Evolutionary conservation across 257 asterid species (phyloP).

Genomic region (Fraxinus americana): DNA sequence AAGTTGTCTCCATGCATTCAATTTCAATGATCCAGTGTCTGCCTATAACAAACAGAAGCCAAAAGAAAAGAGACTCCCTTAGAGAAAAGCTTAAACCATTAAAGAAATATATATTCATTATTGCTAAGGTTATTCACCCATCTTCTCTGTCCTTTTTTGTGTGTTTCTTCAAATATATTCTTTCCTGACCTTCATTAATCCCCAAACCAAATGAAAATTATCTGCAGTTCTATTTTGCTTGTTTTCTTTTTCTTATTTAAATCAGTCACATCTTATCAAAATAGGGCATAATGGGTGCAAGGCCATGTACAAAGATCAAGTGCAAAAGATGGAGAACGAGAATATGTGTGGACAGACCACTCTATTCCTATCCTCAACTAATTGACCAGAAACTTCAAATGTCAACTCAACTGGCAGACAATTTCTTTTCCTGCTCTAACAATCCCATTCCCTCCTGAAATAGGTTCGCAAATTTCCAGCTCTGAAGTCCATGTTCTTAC

Average conservation of each 20-base stretch:
- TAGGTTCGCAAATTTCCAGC: background rate
- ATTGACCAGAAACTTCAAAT: background rate
- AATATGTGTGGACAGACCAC: background rate
- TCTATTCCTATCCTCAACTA: background rate
- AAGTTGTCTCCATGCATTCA: constrained; percentile 88
- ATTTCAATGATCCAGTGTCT: constrained; percentile 68
- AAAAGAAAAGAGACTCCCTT: background rate
- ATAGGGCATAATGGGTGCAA: background rate
- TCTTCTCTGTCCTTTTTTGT: background rate
- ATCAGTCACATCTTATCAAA: background rate
- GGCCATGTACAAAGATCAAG: background rate
- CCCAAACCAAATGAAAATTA: background rate
- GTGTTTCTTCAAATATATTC: background rate
- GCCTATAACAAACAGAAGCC: constrained; percentile 49
- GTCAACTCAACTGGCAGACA: background rate
- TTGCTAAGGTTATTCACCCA: background rate
- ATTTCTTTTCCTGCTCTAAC: background rate
- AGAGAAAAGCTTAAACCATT: background rate
- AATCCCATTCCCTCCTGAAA: background rate
- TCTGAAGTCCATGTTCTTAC: background rate
- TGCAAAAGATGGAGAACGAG: background rate
- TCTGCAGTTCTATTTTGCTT: background rate
- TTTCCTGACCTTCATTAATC: background rate
- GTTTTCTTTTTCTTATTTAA: background rate
- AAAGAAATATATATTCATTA: background rate